A percentile compares a stretch with the other conserved stretches of the same genome.
phyloP scores from a whole-genome alignment of 768 basidiomycete genomes.

The Pisolithus albus region DNA sequence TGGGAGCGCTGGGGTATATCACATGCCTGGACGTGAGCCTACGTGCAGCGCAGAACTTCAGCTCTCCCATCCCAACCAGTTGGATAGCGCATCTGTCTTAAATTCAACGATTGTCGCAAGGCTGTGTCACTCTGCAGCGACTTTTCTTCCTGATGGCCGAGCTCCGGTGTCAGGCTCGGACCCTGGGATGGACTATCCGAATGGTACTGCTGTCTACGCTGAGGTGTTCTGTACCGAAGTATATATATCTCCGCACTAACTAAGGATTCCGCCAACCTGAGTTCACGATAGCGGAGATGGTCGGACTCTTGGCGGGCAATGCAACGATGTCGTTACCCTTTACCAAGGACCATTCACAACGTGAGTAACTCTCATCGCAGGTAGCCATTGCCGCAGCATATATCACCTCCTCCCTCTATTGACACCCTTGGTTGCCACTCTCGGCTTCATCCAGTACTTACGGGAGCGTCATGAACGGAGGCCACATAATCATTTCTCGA shows the following conservation, averaged over 20 bases:
- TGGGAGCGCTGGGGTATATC: no score
- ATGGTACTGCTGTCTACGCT: constrained; percentile 41
- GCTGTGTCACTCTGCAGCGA: constrained; percentile 73
- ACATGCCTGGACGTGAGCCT: no score
- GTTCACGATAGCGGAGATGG: constrained; percentile 49
- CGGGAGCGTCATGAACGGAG: constrained; percentile 66
- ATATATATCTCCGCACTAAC: constrained; percentile 80
- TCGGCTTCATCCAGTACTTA: constrained; percentile 69
- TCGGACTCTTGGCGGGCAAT: constrained; percentile 53
- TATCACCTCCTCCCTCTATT: background rate
- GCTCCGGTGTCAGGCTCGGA: constrained; percentile 74
- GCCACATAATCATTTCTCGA: constrained; percentile 66
- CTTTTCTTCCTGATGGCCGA: constrained; percentile 67
- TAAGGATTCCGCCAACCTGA: constrained; percentile 55
- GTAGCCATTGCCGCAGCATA: constrained; percentile 28
- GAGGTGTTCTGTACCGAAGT: constrained; percentile 76
- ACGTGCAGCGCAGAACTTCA: constrained; percentile 32
- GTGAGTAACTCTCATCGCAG: constrained; percentile 59
- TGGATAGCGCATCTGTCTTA: constrained; percentile 57
- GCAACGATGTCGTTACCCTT: constrained; percentile 42
- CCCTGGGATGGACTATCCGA: constrained; percentile 44
- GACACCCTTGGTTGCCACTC: constrained; percentile 1
- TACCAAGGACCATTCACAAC: constrained; percentile 39
- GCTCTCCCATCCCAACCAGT: constrained; percentile 52
- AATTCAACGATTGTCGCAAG: constrained; percentile 65